Evolutionary conservation across 441 rosid species (phyloP), one percentile per base, ranked within the genome.

Genomic region (Pelargonium myrrhifolium): DNA sequence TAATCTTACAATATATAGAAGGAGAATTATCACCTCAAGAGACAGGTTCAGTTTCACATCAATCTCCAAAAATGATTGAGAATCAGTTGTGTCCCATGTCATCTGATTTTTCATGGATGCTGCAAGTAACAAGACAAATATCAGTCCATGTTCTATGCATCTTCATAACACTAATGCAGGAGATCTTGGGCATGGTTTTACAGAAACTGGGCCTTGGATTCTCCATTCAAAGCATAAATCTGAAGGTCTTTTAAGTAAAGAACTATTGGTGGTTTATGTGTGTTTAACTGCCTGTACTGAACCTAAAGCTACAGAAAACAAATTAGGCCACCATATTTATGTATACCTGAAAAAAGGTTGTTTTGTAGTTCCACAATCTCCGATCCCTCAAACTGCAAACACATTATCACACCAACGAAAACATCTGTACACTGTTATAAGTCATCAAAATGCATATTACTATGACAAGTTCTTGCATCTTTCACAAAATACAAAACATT

Each of bases 361-460:
- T 87, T 91, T 82, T 89, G 93, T 65, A 73, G 79, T 74, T 91
- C 89, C 74, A 91, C 55, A 40, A 84, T 42, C 74, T 89, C 79
- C 39, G 96, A 87, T 64, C 97, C 97, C 72, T 80, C 82, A 71
- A 91, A 85, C 96, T 89, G 83, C 82, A 77, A 49, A 21, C n/a
- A 49, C 56, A 49, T 15, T n/a, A 14, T 14, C 18, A 49, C 2
- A 49, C 4, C 14, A 49, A 18, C 14, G 17, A 49, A 14, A 14
- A 45, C 10, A 45, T 45, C 2, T 12, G 61, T 47, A 47, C 55
- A 60, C 9, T 10, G 37, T 4, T 3, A 17, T 9, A 66, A 68
- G 24, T 4, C 31, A 58, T 35, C 51, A 56, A 0, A n/a, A 62
- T 14, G 20, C 3, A 56, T 11, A 9, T 9, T 67, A 39, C 24